phyloP scores from a whole-genome alignment of 257 asterid species.

The Ballota nigra region DNA sequence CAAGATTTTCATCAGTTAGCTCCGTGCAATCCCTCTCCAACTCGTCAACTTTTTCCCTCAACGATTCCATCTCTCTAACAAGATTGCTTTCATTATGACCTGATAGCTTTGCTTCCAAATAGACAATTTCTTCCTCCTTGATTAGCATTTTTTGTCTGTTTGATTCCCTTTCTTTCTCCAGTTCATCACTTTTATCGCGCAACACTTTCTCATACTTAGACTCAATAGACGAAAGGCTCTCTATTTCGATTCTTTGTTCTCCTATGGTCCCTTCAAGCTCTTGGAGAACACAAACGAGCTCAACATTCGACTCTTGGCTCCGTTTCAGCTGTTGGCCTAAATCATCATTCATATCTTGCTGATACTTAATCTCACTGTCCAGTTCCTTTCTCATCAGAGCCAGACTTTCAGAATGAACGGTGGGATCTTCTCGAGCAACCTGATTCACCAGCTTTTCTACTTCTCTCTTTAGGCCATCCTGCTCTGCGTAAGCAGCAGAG shows the following conservation, averaged over 20 bases:
- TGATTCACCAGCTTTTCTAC: conserved; percentile 36
- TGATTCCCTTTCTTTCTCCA: conserved; percentile 41
- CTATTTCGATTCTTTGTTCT: conserved; percentile 70
- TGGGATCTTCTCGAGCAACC: conserved; percentile 29
- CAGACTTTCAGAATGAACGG: conserved; percentile 36
- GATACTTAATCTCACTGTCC: conserved; percentile 67
- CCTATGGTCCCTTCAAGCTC: conserved; percentile 80
- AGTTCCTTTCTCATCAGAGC: conserved; percentile 50
- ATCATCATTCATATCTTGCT: conserved; percentile 52
- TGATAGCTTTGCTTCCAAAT: conserved; percentile 39
- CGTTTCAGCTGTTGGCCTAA: conserved; percentile 60
- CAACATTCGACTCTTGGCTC: conserved; percentile 84
- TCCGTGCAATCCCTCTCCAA: conserved; percentile 79
- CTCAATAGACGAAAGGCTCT: conserved; percentile 49
- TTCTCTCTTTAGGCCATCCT: conserved; percentile 55
- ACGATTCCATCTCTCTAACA: conserved; percentile 41
- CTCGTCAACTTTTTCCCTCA: conserved; percentile 62
- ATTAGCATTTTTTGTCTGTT: conserved; percentile 32
- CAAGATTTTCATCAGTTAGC: conserved; percentile 88
- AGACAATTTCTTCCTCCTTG: conserved; percentile 52
- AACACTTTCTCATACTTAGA: conserved; percentile 34
- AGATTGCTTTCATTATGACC: conserved; percentile 24
- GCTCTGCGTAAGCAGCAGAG: conserved; percentile 58
- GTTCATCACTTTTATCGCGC: conserved; percentile 40
- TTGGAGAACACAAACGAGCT: conserved; percentile 81